Conservation (phyloP, 176 grass and related monocot species). For the Carex scoparia region DNA sequence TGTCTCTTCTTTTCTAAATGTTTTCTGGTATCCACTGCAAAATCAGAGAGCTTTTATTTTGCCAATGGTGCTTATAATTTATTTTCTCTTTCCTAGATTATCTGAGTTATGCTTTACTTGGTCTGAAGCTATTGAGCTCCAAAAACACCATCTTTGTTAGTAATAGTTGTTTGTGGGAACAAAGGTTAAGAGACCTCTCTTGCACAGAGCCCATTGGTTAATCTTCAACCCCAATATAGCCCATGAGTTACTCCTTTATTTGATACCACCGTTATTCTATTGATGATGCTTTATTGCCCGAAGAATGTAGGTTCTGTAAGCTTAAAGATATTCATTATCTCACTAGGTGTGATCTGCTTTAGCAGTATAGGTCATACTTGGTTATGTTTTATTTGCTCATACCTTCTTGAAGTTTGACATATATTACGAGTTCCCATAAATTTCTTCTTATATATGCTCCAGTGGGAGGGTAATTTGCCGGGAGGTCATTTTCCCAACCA, state of each 20-base stretch:
- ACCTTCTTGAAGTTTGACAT: neutral
- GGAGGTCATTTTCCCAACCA: too few relatives aligned
- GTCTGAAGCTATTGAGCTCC: neutral
- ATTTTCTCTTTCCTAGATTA: neutral
- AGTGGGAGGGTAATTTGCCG: too few relatives aligned
- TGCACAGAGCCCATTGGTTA: neutral
- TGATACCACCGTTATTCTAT: neutral
- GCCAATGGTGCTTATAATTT: neutral
- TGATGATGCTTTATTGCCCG: neutral
- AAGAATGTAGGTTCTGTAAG: neutral
- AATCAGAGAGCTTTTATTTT: neutral
- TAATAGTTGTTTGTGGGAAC: neutral
- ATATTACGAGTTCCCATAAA: neutral
- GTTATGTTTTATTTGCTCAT: neutral
- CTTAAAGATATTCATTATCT: neutral
- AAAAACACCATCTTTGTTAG: neutral
- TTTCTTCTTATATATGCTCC: neutral
- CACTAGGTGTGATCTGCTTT: neutral
- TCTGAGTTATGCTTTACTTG: neutral
- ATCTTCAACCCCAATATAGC: neutral
- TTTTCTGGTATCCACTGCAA: neutral
- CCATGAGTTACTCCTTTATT: neutral
- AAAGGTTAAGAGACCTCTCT: neutral
- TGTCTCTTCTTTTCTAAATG: neutral
- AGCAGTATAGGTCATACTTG: neutral